Evolutionary conservation across 2,329 filamentous ascomycete genomes (phyloP).

Genomic region (Emergomyces pasteurianus): DNA sequence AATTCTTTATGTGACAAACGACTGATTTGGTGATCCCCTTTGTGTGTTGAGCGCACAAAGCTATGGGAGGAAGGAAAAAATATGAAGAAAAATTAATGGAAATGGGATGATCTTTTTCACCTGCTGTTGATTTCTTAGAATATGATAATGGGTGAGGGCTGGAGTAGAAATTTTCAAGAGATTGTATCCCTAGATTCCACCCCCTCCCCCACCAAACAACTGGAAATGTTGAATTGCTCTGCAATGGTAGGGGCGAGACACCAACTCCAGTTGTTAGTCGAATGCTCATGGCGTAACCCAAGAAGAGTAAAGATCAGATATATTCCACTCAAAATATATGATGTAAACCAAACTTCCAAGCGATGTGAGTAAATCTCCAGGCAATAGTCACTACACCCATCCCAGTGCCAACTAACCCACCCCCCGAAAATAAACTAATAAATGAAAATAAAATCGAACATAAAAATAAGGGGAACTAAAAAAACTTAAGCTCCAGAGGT

Average conservation of each 20-base stretch:
- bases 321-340: neutral
- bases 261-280: neutral
- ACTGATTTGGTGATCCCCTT: neutral
- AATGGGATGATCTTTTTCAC: neutral
- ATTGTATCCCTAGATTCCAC: neutral
- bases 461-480: neutral
- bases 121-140: neutral
- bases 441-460: neutral
- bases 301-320: neutral
- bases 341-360: neutral
- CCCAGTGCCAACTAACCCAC: too few relatives aligned
- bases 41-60: neutral
- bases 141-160: neutral
- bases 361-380: neutral
- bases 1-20: neutral
- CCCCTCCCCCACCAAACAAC: too few relatives aligned
- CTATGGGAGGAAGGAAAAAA: neutral
- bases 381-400: neutral
- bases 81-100: neutral
- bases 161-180: neutral
- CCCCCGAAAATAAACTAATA: neutral
- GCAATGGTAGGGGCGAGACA: neutral
- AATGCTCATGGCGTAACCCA: neutral
- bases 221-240: neutral
- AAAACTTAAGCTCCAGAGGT: neutral